Evolutionary conservation across 2,329 filamentous ascomycete genomes (phyloP), one percentile per base, ranked within the genome.

Genomic region (Colletotrichum sublineola): DNA sequence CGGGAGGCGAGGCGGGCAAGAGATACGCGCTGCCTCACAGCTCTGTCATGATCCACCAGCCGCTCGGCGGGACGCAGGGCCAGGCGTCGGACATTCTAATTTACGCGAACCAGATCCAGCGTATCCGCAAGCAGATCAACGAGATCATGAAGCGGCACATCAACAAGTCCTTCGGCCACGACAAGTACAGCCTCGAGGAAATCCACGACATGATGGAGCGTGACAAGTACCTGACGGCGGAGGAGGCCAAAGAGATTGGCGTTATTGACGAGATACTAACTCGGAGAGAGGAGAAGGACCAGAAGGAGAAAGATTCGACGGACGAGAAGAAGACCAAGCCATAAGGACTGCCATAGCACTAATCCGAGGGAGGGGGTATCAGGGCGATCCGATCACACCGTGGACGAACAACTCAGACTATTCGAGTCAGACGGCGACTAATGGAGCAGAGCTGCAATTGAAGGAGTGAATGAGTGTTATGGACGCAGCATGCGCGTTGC

Each of bases 21-120:
- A 88, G 96, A 48, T 98, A 92, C 81, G 95, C 94, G 67, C 88
- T 99, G 44, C 95, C 95, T n/a, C 95, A 99, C 81, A 94, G 92
- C 77, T 93, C 94, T 65, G 93, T 99, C 79, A 99, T 99, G 96
- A 92, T 99, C 67, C 96, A 99, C 83, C 96, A 99, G 81, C 96
- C 97, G 0, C 91, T 93, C 2, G 96, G 96, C 58, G 90, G 90
- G 0, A 92, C 90, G 5, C 84, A 86, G 71, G 90, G 90, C 1
- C 90, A 90, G 76, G 90, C 90, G 4, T 88, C 89, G 3, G 96
- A 99, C 79, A 98, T 99, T 75, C 89, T 97, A 60, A 98, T 99
- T 74, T 97, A 99, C 80, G 96, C 96, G 6, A 98, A 95, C 79
- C 96, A 99, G 86, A 99, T 99, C 68, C 87, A 98, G 80, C 88